Percentiles rank a stretch among this genome's conserved stretches.
Evolutionary conservation across 2,329 filamentous ascomycete species (phyloP).

Genomic region (Penicillium janthinellum): DNA sequence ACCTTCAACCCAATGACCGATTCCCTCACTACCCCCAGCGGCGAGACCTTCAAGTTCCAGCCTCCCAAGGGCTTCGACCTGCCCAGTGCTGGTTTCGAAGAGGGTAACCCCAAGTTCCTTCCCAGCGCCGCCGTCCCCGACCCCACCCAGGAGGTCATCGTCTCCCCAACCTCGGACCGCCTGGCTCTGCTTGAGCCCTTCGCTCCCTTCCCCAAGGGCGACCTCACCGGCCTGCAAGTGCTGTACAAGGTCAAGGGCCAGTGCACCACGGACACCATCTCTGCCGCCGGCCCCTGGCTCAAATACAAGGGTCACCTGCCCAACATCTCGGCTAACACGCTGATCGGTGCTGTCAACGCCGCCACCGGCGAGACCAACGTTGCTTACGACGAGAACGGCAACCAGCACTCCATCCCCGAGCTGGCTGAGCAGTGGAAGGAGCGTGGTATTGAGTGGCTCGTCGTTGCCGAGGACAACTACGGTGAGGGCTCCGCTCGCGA

Average conservation of each 20-base stretch:
- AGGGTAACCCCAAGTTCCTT: constrained; percentile 72
- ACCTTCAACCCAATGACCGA: constrained; percentile 97
- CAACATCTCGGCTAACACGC: constrained; percentile 96
- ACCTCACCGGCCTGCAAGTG: constrained; percentile 77
- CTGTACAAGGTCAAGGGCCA: constrained; percentile 97
- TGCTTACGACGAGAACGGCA: constrained; percentile 83
- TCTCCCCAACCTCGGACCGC: constrained; percentile 84
- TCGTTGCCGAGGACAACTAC: constrained; percentile 97
- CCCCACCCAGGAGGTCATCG: constrained; percentile 68
- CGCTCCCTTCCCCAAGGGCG: constrained; percentile 72
- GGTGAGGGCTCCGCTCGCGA: constrained; percentile 87
- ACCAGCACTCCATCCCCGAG: constrained; percentile 54
- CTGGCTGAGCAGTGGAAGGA: constrained; percentile 82
- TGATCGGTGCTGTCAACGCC: constrained; percentile 91
- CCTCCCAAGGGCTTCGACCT: constrained; percentile 66
- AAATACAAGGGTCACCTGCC: constrained; percentile 99
- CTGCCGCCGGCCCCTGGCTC: constrained; percentile 87
- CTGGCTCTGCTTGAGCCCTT: constrained; percentile 92
- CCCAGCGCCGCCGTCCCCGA: constrained; percentile 74
- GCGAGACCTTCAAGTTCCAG: constrained; percentile 80
- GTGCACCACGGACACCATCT: constrained; percentile 99
- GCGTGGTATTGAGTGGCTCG: constrained; percentile 77
- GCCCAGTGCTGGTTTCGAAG: constrained; percentile 74
- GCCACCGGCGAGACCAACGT: constrained; percentile 90
- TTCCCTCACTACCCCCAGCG: constrained; percentile 74